Evolutionary conservation across 257 asterid species (phyloP).

Genomic region (Haberlea rhodopensis): DNA sequence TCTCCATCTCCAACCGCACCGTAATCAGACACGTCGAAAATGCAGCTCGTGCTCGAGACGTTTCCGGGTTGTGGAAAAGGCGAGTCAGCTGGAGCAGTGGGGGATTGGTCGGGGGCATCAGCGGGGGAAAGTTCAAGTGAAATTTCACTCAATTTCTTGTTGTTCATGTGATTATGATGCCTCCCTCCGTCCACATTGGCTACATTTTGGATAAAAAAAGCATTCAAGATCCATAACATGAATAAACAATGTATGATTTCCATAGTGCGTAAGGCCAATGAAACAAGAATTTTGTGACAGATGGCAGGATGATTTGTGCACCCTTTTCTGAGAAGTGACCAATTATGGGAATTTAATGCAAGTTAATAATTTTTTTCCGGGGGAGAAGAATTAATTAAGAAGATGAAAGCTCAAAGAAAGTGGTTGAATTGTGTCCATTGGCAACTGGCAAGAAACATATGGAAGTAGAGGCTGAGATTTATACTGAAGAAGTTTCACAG

Average conservation of each 20-base stretch:
- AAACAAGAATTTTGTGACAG: slow-evolving; percentile 18
- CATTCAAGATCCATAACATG: slow-evolving; percentile 18
- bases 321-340: background rate
- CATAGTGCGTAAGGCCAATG: slow-evolving; percentile 27
- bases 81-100: slow-evolving; percentile 46
- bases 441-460: slow-evolving; percentile 25
- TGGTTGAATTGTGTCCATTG: slow-evolving; percentile 7
- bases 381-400: background rate
- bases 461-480: slow-evolving; percentile 43
- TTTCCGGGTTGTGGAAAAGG: slow-evolving; percentile 15
- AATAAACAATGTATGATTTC: slow-evolving; percentile 16
- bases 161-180: slow-evolving; percentile 32
- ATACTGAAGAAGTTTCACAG: slow-evolving; percentile 29
- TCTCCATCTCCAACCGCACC: slow-evolving; percentile 87
- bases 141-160: slow-evolving; percentile 35
- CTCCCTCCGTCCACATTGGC: slow-evolving; percentile 48
- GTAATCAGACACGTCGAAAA: slow-evolving; percentile 57
- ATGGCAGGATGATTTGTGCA: background rate
- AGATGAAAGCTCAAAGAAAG: slow-evolving; percentile 3
- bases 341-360: background rate
- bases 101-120: slow-evolving; percentile 22
- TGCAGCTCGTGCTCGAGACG: slow-evolving; percentile 35
- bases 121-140: slow-evolving; percentile 26
- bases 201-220: slow-evolving; percentile 25
- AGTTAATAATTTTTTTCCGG: no score